Evolutionary conservation across 768 basidiomycete genomes (phyloP).

Genomic region (Psilocybe sp.): DNA sequence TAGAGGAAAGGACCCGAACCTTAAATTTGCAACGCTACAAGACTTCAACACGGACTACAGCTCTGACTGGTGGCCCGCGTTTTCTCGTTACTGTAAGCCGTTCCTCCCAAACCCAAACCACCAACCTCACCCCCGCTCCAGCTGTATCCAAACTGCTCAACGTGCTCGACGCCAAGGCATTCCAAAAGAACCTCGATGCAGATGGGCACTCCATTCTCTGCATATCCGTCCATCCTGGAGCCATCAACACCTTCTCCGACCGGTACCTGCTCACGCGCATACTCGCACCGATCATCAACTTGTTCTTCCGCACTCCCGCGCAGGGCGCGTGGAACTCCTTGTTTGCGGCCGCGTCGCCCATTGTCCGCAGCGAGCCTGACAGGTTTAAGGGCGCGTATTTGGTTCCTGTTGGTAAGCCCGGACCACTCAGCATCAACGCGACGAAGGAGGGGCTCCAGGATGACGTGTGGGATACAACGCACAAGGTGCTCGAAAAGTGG

Average conservation of each 20-base stretch:
- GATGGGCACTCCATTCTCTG: constrained; percentile 3
- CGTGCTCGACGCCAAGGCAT: constrained; percentile 9
- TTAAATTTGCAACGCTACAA: constrained; percentile 8
- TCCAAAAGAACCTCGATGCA: constrained; percentile 8
- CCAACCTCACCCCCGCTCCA: neutral
- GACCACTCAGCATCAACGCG: constrained; percentile 24
- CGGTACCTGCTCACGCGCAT: constrained; percentile 6
- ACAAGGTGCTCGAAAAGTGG: neutral
- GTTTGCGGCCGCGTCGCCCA: constrained; percentile 37
- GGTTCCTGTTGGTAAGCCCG: constrained; percentile 29
- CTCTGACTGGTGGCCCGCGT: neutral
- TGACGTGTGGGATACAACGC: constrained; percentile 31
- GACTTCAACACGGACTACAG: constrained; percentile 9
- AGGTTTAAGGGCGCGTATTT: constrained; percentile 36
- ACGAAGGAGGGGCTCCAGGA: constrained; percentile 28
- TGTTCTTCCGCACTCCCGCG: constrained; percentile 25
- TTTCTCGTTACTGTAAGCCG: constrained; percentile 9
- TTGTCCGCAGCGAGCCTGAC: constrained; percentile 26
- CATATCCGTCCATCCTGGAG: constrained; percentile 13
- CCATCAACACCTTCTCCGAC: constrained; percentile 10
- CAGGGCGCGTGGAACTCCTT: constrained; percentile 33
- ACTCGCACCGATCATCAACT: constrained; percentile 16
- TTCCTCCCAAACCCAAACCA: neutral
- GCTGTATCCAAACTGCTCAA: constrained; percentile 13
- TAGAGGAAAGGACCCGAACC: constrained; percentile 5